phyloP scores from a whole-genome alignment of 192 early-diverging fungal genomes.

The Neocallimastix lanati region DNA sequence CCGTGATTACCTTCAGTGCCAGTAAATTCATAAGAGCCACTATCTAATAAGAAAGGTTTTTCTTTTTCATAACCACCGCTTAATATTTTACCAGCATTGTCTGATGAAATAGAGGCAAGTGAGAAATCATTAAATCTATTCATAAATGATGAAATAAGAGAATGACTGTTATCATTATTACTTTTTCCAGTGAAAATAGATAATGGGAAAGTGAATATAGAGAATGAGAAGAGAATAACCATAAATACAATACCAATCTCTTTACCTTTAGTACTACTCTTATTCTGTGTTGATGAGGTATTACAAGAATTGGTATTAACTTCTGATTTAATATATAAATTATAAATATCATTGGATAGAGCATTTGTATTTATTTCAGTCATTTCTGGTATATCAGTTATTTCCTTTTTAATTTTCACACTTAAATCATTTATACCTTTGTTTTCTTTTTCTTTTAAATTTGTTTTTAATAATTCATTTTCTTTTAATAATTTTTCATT shows the following conservation, averaged over 20 bases:
- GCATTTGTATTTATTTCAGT: background rate
- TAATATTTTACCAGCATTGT: background rate
- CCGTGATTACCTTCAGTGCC: background rate
- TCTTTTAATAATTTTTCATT: conserved; percentile 31
- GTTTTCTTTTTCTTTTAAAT: conserved; percentile 25
- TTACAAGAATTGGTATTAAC: background rate
- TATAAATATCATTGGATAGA: background rate
- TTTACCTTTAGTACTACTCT: background rate
- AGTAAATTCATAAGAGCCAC: background rate
- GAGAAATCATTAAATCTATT: background rate
- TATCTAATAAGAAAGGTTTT: background rate
- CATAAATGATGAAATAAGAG: background rate
- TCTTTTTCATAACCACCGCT: background rate
- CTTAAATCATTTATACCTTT: conserved; percentile 7
- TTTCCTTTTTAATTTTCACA: background rate
- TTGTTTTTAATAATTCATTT: conserved; percentile 17
- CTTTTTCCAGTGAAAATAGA: background rate
- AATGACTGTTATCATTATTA: background rate
- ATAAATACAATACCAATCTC: background rate
- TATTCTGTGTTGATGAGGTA: background rate
- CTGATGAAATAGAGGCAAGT: background rate
- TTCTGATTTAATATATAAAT: background rate
- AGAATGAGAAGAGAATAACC: background rate
- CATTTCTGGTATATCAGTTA: background rate
- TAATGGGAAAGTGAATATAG: background rate